Evolutionary conservation across 192 early-diverging fungal species (phyloP), one percentile per base, ranked within the genome.

Genomic region (Backusella mclennaniae): DNA sequence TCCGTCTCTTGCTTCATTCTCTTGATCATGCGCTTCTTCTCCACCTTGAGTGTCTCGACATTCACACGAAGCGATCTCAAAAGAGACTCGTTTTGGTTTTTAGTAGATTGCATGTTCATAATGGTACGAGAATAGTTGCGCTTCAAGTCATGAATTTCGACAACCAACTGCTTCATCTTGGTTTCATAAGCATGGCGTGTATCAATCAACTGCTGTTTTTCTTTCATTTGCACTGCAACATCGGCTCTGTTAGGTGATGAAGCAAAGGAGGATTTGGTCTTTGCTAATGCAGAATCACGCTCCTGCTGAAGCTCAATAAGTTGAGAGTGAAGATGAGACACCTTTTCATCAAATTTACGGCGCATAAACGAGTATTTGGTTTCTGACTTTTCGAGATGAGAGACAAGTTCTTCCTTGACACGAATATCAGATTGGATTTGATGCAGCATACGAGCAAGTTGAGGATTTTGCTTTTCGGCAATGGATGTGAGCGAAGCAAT

Each of bases 11-110:
- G 88, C 71, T 92, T 92, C 82, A 94, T 91, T n/a, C 93, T 86
- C 79, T 92, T 93, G 74, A 94, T 79, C 90, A 95, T 92, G 7
- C 90, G 85, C n/a, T 89, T 73, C 76, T 96, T 96, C 82, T 96
- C 95, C 21, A 85, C 84, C 76, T 93, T 94, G 53, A 94, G 85
- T 7, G 89, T 85, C 75, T 92, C 89, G 35, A 96, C 90, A 39
- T 92, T 93, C 8, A 87, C 86, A 52, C 88, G 87, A 44, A 95
- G 84, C 5, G 86, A 88, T 39, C 89, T 85, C 19, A 92, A 85
- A n/a, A 92, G 81, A 26, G 82, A 85, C 23, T 93, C 93, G 39
- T 89, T 85, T 71, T 89, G 74, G 46, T 78, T 87, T 17, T 87
- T 84, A 11, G 84, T 85, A 9, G 81, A 78, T 15, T 86, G 84